Conservation (phyloP, 1,284 basidiomycete genomes). For the Limonomyces culmigenus region DNA sequence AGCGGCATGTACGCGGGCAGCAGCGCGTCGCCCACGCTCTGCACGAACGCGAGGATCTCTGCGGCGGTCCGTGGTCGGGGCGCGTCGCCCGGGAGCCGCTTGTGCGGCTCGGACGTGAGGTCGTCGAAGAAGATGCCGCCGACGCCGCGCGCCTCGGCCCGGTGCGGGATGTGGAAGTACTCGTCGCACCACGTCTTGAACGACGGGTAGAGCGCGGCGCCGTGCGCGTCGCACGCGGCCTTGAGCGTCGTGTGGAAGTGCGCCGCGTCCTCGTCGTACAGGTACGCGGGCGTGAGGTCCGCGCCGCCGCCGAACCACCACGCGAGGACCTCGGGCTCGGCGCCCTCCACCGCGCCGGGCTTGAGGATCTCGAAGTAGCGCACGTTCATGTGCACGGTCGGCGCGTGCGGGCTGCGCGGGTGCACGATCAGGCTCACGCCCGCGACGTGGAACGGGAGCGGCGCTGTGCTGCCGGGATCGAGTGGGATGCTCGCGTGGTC, state of each 20-base stretch:
- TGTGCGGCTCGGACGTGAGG: constrained; percentile 44
- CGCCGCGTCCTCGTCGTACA: constrained; percentile 73
- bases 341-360: constrained; percentile 14
- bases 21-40: constrained; percentile 60
- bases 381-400: constrained; percentile 94
- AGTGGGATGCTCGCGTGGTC: constrained; percentile 72
- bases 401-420: constrained; percentile 80
- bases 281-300: constrained; percentile 89
- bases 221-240: constrained; percentile 61
- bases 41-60: constrained; percentile 65
- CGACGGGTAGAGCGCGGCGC: constrained; percentile 50
- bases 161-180: constrained; percentile 92
- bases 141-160: constrained; percentile 78
- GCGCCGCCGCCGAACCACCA: constrained; percentile 99
- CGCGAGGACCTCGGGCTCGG: constrained; percentile 38
- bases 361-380: constrained; percentile 91
- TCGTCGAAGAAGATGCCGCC: constrained; percentile 98
- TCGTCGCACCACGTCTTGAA: constrained; percentile 98
- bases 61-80: constrained; percentile 37
- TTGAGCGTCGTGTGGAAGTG: constrained; percentile 83
- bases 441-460: constrained; percentile 85
- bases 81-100: constrained; percentile 31
- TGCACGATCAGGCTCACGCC: constrained; percentile 90
- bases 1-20: constrained; percentile 84
- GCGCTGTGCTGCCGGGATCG: constrained; percentile 36